Conservation (phyloP, 1,139 yeast species). For the Pneumocystis wakefieldiae region DNA sequence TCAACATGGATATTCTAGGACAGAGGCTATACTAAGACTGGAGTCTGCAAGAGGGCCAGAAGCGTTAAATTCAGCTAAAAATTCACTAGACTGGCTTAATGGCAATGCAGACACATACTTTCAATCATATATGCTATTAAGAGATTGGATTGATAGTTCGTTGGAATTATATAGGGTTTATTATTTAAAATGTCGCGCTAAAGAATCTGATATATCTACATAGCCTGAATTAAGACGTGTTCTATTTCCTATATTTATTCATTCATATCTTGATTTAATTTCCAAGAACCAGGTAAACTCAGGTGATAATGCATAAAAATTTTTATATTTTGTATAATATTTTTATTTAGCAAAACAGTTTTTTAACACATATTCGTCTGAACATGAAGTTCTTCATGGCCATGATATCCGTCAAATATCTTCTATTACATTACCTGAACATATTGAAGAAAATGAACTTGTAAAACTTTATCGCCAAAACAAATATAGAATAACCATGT, state of each 20-base stretch:
- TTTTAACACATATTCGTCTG: conserved; percentile 58
- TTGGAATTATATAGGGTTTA: conserved; percentile 63
- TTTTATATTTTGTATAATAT: conserved; percentile 3
- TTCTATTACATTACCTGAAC: conserved; percentile 65
- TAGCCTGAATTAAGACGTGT: conserved; percentile 66
- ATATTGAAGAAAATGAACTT: conserved; percentile 64
- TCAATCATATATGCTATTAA: conserved; percentile 63
- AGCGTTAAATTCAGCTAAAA: conserved; percentile 12
- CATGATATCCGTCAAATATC: conserved; percentile 58
- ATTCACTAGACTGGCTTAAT: conserved; percentile 20
- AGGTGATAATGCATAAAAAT: conserved; percentile 1
- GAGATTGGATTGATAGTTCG: conserved; percentile 84
- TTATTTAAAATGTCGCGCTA: not conserved
- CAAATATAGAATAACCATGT: conserved; percentile 60
- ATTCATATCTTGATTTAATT: conserved; percentile 67
- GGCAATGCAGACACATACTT: conserved; percentile 56
- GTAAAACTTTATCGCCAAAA: conserved; percentile 61
- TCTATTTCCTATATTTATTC: conserved; percentile 80
- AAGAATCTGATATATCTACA: not conserved
- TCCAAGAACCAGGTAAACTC: conserved; percentile 32
- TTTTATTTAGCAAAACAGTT: conserved; percentile 49
- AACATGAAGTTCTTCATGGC: conserved; percentile 64
- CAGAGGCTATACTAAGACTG: conserved; percentile 84
- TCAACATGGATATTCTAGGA: conserved; percentile 84
- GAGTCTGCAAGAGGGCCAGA: conserved; percentile 33